Base-by-base conservation (phyloP, 1,284 basidiomycete genomes). In the Inonotus obliquus region DNA sequence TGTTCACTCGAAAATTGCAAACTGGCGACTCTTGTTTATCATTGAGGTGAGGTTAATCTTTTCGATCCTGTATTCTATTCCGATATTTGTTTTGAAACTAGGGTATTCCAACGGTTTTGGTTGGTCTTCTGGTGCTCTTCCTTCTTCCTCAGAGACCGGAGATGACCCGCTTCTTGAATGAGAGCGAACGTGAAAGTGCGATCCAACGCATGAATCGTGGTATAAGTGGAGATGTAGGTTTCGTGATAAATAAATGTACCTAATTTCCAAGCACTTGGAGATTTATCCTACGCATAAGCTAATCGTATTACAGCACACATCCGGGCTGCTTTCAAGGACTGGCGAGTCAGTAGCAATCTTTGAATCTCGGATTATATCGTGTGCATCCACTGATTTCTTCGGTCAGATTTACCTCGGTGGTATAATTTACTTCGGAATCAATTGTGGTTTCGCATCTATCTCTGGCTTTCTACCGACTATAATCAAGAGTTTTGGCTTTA, bases 381-480 rank as follows among this genome's bases (percentile, higher is more conserved):
- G n/a, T n/a, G n/a, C n/a, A n/a, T n/a, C n/a, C n/a, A n/a, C n/a
- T n/a, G n/a, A n/a, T n/a, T n/a, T n/a, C n/a, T n/a, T n/a, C n/a
- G n/a, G 13, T 23, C 23, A 87, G 85, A 76, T 87, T 21, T 89
- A 88, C 65, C 65, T 75, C 5, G 86, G 79, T 21, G 85, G 86
- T 0, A 73, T 84, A 19, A 82, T 88, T 57, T 91, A 89, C 72
- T 91, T 91, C 65, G 90, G 87, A 29, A 76, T 91, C 63, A 95
- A 95, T 71, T 82, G 86, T 59, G 86, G 87, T 1, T 78, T 94
- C 1, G 89, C 89, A 7, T 88, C 87, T 1, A 87, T 91, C 47
- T 86, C 87, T 2, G 92, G 91, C 0, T 95, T 94, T 75, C 75
- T 94, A 23, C 92, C 92, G 0, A 94, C 92, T 0, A 92, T 94